Conservation (phyloP, 345 rosid species). For the Populus alba region DNA sequence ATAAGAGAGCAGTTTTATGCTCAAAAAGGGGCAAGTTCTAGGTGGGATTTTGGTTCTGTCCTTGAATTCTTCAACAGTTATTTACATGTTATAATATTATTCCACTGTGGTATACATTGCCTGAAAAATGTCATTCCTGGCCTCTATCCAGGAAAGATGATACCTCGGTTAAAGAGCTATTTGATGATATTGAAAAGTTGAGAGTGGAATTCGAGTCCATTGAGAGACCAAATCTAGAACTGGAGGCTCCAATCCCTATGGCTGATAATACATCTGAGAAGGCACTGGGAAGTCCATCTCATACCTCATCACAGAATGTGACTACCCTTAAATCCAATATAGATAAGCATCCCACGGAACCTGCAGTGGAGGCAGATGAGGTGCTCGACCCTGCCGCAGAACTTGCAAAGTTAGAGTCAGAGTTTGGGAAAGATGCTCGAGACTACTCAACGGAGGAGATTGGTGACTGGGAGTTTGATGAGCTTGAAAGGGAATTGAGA, state of each 20-base stretch:
- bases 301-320: slow-evolving; percentile 10
- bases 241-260: slow-evolving; percentile 57
- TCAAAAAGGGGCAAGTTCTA: slow-evolving; percentile 45
- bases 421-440: slow-evolving; percentile 71
- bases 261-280: slow-evolving; percentile 37
- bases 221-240: slow-evolving; percentile 76
- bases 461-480: slow-evolving; percentile 95
- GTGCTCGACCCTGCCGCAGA: slow-evolving; percentile 73
- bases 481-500: slow-evolving; percentile 79
- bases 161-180: slow-evolving; percentile 54
- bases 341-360: slow-evolving; percentile 30
- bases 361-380: slow-evolving; percentile 28
- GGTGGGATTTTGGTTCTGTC: slow-evolving; percentile 38
- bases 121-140: neutral
- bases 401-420: slow-evolving; percentile 84
- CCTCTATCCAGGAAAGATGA: slow-evolving; percentile 64
- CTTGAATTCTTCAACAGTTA: neutral
- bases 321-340: slow-evolving; percentile 29
- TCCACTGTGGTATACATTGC: neutral
- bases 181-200: slow-evolving; percentile 70
- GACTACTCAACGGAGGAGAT: slow-evolving; percentile 81
- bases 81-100: neutral
- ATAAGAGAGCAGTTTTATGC: slow-evolving; percentile 78
- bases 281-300: slow-evolving; percentile 23
- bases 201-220: slow-evolving; percentile 74